Evolutionary conservation across 2,329 filamentous ascomycete genomes (phyloP).

Genomic region (Ophiognomonia clavigignenti-juglandacearum): DNA sequence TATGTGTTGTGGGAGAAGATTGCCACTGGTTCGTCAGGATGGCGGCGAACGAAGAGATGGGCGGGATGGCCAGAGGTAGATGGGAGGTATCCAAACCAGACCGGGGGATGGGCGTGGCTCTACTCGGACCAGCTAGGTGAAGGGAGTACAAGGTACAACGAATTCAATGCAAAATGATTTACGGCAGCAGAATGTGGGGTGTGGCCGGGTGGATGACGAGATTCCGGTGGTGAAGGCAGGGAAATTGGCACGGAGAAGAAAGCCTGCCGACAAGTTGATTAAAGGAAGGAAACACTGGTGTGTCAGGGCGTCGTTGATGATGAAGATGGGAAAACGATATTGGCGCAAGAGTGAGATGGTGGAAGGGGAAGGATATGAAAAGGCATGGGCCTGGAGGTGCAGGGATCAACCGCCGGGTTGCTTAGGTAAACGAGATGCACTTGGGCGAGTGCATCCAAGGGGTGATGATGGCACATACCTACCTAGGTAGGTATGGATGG

Average conservation of each 20-base stretch:
- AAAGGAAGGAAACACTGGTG: background rate
- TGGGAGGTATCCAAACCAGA: too few relatives aligned
- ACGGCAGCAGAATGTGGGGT: background rate
- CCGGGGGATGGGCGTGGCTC: background rate
- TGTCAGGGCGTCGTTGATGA: background rate
- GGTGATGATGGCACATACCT: too few relatives aligned
- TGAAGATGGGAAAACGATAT: background rate
- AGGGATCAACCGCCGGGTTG: too few relatives aligned
- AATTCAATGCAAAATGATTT: too few relatives aligned
- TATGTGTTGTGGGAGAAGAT: background rate
- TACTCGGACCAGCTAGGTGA: background rate
- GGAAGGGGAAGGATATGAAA: conserved; percentile 11
- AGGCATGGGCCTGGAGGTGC: conserved; percentile 8
- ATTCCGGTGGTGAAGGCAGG: background rate
- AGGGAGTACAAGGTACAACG: background rate
- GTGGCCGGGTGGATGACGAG: too few relatives aligned
- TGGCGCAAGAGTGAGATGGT: background rate
- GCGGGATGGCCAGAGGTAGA: background rate
- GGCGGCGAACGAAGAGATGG: background rate
- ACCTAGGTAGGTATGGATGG: too few relatives aligned
- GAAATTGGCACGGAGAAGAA: background rate
- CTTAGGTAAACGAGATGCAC: too few relatives aligned
- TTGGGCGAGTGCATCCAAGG: too few relatives aligned
- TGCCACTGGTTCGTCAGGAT: background rate
- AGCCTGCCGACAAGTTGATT: background rate